Evolutionary conservation across 164 flowering plant species (phyloP).

Genomic region (Taxillus chinensis): DNA sequence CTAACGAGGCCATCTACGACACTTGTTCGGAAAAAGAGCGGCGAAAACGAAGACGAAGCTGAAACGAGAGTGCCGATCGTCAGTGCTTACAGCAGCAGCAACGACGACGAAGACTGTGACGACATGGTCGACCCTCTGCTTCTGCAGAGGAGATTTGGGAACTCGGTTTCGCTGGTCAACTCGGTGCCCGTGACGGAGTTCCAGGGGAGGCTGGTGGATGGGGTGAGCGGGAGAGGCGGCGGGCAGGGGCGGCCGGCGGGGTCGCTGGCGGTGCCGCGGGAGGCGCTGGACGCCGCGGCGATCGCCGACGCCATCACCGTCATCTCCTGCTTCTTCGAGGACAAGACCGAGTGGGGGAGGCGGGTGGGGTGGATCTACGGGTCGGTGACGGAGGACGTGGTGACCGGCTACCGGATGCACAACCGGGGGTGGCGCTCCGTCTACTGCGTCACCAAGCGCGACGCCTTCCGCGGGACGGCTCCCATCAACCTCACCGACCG

Average conservation of each 20-base stretch:
- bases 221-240: slow-evolving; percentile 35
- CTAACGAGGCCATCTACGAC: slow-evolving; percentile 29
- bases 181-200: slow-evolving; percentile 86
- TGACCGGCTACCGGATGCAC: slow-evolving; percentile 94
- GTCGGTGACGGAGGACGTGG: slow-evolving; percentile 93
- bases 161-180: slow-evolving; percentile 48
- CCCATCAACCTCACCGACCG: slow-evolving; percentile 89
- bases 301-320: slow-evolving; percentile 84
- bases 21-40: not conserved
- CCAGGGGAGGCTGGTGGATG: slow-evolving; percentile 73
- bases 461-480: slow-evolving; percentile 96
- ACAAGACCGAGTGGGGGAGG: slow-evolving; percentile 86
- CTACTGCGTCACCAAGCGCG: slow-evolving; percentile 81
- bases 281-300: slow-evolving; percentile 82
- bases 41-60: slow-evolving; percentile 20
- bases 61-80: slow-evolving; percentile 36
- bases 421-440: slow-evolving; percentile 94
- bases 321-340: slow-evolving; percentile 84
- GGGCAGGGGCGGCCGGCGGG: slow-evolving; percentile 70
- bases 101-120: slow-evolving; percentile 38
- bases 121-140: slow-evolving; percentile 33
- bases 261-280: slow-evolving; percentile 71
- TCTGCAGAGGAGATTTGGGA: slow-evolving; percentile 72
- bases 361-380: slow-evolving; percentile 97
- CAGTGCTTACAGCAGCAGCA: slow-evolving; percentile 14